phyloP scores from a whole-genome alignment of 148 eudicot genomes.

The Camellia sinensis region DNA sequence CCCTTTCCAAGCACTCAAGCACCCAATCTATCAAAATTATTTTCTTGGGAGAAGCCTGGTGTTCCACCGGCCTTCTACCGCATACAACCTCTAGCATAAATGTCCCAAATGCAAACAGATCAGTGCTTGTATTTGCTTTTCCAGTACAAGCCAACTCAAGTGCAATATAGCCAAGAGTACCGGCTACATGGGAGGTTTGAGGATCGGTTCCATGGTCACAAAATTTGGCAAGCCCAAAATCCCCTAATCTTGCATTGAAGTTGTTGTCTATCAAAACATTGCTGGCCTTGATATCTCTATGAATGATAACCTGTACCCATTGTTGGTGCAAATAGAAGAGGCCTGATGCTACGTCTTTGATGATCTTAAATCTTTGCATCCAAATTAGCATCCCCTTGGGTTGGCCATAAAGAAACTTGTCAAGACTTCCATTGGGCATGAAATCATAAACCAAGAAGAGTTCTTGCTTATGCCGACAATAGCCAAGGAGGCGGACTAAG shows the following conservation, averaged over 20 bases:
- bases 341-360: conserved; percentile 10
- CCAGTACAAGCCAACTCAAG: background rate
- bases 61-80: conserved; percentile 8
- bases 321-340: conserved; percentile 1
- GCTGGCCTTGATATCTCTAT: conserved; percentile 11
- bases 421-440: conserved; percentile 2
- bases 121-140: conserved; percentile 7
- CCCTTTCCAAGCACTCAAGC: background rate
- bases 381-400: background rate
- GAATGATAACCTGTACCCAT: conserved; percentile 4
- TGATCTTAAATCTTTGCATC: conserved; percentile 9
- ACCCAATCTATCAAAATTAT: conserved; percentile 4
- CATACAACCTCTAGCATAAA: conserved; percentile 14
- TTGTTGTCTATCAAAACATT: background rate
- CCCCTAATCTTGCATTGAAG: conserved; percentile 1
- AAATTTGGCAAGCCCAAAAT: conserved; percentile 13
- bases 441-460: conserved; percentile 3
- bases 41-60: background rate
- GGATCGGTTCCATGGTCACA: background rate
- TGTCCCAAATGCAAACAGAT: conserved; percentile 11
- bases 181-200: background rate
- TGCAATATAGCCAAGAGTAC: conserved; percentile 2
- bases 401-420: background rate
- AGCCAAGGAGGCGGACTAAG: background rate
- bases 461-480: conserved; percentile 8